Conservation (phyloP, 441 rosid species). For the Pelargonium exstipulatum region DNA sequence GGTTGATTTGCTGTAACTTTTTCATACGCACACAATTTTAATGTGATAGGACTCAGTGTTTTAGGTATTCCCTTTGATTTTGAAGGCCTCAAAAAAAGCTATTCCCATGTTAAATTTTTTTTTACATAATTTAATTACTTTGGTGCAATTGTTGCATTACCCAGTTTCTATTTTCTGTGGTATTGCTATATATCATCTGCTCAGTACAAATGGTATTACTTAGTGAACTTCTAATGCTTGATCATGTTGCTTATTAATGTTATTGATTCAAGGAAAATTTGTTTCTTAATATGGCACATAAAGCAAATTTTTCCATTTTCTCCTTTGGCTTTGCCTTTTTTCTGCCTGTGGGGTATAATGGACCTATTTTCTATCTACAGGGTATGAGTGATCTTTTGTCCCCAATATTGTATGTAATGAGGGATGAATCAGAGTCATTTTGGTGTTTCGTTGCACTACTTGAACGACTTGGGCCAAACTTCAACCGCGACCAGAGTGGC, state of each 20-base stretch:
- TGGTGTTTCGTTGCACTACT: slow-evolving; percentile 95
- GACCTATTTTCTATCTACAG: slow-evolving; percentile 32
- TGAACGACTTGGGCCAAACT: slow-evolving; percentile 97
- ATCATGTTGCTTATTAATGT: neutral
- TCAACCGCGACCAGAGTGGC: slow-evolving; percentile 96
- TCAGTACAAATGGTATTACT: neutral
- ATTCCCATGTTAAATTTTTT: neutral
- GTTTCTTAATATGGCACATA: neutral
- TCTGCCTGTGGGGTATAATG: slow-evolving; percentile 3
- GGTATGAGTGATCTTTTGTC: slow-evolving; percentile 97
- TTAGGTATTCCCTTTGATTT: neutral
- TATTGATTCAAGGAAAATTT: neutral
- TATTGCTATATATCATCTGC: neutral
- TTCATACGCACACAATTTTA: too few species aligned
- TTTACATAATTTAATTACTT: neutral
- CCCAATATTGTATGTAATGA: slow-evolving; percentile 84
- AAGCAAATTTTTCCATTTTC: neutral
- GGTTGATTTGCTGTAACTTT: too few species aligned
- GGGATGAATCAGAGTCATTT: slow-evolving; percentile 85
- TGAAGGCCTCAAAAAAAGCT: neutral
- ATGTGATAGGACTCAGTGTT: neutral
- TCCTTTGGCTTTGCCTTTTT: neutral
- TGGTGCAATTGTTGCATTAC: neutral
- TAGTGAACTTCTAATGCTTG: neutral
- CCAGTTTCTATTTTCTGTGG: neutral